Evolutionary conservation across 1,284 basidiomycete species (phyloP).

Genomic region (Cryptococcus sp.): DNA sequence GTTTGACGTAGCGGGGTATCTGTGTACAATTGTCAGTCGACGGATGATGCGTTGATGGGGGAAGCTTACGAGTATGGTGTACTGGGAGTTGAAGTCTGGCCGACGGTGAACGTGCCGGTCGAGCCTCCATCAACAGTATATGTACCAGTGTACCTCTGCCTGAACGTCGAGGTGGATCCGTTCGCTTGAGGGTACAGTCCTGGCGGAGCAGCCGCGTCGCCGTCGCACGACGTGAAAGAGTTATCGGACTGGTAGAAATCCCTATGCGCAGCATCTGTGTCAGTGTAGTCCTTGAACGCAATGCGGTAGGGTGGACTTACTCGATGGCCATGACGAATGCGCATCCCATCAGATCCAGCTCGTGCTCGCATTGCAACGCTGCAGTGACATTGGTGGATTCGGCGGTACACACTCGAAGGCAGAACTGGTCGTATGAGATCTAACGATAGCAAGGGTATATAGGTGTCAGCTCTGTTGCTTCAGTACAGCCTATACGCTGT

Average conservation of each 20-base stretch:
- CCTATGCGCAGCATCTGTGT: slow-evolving; percentile 1
- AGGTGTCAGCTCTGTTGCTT: no score
- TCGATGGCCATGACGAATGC: slow-evolving; percentile 53
- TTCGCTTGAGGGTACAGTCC: slow-evolving; percentile 49
- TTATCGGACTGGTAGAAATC: slow-evolving; percentile 46
- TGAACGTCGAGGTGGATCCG: slow-evolving; percentile 52
- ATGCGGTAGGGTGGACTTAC: slow-evolving; percentile 8
- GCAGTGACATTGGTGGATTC: slow-evolving; percentile 43
- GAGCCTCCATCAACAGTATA: slow-evolving; percentile 32
- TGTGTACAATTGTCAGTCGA: slow-evolving; percentile 8
- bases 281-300: background rate
- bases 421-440: slow-evolving; percentile 54
- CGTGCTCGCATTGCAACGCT: slow-evolving; percentile 50
- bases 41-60: background rate
- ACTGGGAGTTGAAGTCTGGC: slow-evolving; percentile 45
- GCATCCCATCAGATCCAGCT: slow-evolving; percentile 54
- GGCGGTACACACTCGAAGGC: slow-evolving; percentile 54
- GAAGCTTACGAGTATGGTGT: slow-evolving; percentile 34
- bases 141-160: slow-evolving; percentile 54
- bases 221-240: slow-evolving; percentile 54
- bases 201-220: slow-evolving; percentile 50
- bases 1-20: slow-evolving; percentile 50
- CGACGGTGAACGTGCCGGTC: slow-evolving; percentile 36
- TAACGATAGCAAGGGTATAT: background rate
- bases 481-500: background rate